Conservation (phyloP, 2,329 filamentous ascomycete species). For the Calonectria honghensis region DNA sequence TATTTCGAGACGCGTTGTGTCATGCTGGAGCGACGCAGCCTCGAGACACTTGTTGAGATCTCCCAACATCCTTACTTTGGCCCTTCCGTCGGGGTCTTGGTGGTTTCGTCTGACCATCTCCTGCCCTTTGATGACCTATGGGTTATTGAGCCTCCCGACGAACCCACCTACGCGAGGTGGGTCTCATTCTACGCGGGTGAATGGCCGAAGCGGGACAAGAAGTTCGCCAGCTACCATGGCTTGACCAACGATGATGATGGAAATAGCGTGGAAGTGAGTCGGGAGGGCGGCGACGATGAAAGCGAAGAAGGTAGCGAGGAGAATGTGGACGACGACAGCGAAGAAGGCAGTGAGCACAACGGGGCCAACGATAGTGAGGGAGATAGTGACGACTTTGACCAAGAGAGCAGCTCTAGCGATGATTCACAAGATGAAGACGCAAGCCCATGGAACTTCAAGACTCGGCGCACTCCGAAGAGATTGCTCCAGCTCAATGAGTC, state of each 20-base stretch:
- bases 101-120: not conserved
- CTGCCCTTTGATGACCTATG: slow-evolving; percentile 7
- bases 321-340: too few relatives aligned
- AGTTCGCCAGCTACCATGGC: not conserved
- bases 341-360: not conserved
- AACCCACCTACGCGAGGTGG: not conserved
- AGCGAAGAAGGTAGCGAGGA: too few relatives aligned
- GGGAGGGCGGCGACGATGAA: not conserved
- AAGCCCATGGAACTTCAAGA: not conserved
- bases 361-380: not conserved
- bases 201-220: not conserved
- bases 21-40: slow-evolving; percentile 12
- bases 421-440: not conserved
- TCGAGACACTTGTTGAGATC: not conserved
- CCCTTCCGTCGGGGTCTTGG: not conserved
- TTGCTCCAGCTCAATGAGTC: not conserved
- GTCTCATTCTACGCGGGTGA: not conserved
- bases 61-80: slow-evolving; percentile 5
- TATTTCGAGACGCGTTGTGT: slow-evolving; percentile 12
- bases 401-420: not conserved
- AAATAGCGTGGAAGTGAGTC: not conserved
- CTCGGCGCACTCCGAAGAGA: not conserved
- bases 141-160: not conserved
- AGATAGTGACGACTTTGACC: not conserved
- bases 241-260: not conserved